Evolutionary conservation across 768 basidiomycete species (phyloP).

Genomic region (Termitomyces sp.): DNA sequence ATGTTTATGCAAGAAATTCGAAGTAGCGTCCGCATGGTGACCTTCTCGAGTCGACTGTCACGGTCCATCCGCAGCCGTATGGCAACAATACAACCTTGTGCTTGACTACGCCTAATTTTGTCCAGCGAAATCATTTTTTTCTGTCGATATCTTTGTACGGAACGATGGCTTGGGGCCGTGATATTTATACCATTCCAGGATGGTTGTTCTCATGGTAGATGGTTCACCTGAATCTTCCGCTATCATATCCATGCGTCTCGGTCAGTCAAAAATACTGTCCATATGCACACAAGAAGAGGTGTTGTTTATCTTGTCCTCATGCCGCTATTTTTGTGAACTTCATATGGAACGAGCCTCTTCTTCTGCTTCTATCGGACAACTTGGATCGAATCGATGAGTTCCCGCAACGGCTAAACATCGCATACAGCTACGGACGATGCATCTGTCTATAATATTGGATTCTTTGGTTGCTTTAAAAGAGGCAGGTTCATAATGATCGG

Average conservation of each 20-base stretch:
- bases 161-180: background rate
- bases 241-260: background rate
- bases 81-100: no score
- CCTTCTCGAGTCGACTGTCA: background rate
- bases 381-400: background rate
- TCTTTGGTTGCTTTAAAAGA: background rate
- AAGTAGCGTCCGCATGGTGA: background rate
- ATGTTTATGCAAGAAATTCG: background rate
- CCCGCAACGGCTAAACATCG: background rate
- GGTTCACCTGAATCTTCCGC: background rate
- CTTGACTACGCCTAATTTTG: background rate
- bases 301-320: background rate
- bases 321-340: background rate
- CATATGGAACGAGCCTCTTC: background rate
- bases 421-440: slow-evolving; percentile 15
- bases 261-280: background rate
- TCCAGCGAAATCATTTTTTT: background rate
- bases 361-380: background rate
- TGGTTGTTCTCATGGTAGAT: background rate
- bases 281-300: background rate
- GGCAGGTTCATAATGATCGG: background rate
- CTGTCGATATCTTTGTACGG: background rate
- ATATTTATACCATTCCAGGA: background rate
- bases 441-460: background rate
- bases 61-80: background rate